These are phyloP conservation scores for Phaeolepiota aurea DNA, from an alignment of 768 basidiomycete genomes.

Conservation along the genomic window DNA sequence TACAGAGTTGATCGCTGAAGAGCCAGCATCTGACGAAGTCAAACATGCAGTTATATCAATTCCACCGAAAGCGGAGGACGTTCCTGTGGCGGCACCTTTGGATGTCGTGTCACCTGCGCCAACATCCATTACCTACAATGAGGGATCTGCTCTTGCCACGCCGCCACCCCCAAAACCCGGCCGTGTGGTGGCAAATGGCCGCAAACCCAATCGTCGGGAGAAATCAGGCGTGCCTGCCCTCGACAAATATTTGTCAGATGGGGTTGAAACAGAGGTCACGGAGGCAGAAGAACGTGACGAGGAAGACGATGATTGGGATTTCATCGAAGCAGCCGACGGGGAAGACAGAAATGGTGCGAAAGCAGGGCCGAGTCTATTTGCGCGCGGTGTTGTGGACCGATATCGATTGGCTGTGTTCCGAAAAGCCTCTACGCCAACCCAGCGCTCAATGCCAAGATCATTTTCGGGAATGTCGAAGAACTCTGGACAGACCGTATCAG, in stretches of 20 bases:
- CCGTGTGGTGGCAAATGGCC: conserved; percentile 14
- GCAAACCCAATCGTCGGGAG: conserved; percentile 49
- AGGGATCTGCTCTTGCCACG: conserved; percentile 10
- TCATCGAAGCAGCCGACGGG: conserved; percentile 73
- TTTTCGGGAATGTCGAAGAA: conserved; percentile 53
- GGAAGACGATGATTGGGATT: conserved; percentile 88
- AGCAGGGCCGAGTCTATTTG: conserved; percentile 76
- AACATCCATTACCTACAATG: conserved; percentile 20
- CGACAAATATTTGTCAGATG: conserved; percentile 62
- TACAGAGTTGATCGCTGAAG: conserved; percentile 7
- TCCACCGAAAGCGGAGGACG: conserved; percentile 21
- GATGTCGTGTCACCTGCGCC: conserved; percentile 15
- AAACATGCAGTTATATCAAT: not conserved
- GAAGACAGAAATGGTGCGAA: conserved; percentile 79
- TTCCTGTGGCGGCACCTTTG: conserved; percentile 11
- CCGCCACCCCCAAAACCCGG: conserved; percentile 14
- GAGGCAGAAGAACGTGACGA: conserved; percentile 34
- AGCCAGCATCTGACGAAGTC: conserved; percentile 5
- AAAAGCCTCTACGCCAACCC: conserved; percentile 62
- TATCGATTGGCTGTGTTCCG: conserved; percentile 83
- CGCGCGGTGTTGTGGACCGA: conserved; percentile 86
- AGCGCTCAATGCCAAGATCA: conserved; percentile 35
- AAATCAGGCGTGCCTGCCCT: conserved; percentile 79
- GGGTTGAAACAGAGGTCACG: conserved; percentile 30
- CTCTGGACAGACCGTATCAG: conserved; percentile 33